Conservation (phyloP, 148 eudicot genomes). For the Chenopodium berlandieri region DNA sequence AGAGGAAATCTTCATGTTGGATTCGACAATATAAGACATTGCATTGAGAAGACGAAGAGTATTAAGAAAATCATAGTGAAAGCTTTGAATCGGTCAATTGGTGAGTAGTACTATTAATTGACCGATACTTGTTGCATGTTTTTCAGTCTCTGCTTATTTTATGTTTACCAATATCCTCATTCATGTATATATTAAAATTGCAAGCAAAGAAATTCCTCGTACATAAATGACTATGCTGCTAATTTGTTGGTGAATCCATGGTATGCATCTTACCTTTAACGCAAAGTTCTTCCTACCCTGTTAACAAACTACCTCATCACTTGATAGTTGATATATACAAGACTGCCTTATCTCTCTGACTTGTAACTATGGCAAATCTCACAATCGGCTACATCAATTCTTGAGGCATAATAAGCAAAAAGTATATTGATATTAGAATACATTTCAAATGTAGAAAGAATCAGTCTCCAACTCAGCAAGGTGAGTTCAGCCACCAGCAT, state of each 20-base stretch:
- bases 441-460: neutral
- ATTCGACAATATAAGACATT: slow-evolving; percentile 65
- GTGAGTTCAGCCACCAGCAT: slow-evolving; percentile 11
- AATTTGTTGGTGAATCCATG: slow-evolving; percentile 82
- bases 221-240: slow-evolving; percentile 84
- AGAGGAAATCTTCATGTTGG: slow-evolving; percentile 56
- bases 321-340: too few relatives aligned
- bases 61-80: slow-evolving; percentile 95
- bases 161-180: neutral
- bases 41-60: slow-evolving; percentile 78
- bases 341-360: slow-evolving; percentile 51
- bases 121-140: neutral
- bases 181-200: slow-evolving; percentile 11
- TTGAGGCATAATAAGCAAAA: slow-evolving; percentile 63
- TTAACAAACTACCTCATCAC: slow-evolving; percentile 71
- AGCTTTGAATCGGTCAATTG: slow-evolving; percentile 97
- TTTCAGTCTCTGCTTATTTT: neutral
- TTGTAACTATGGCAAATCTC: slow-evolving; percentile 70
- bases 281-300: slow-evolving; percentile 59
- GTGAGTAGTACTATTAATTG: slow-evolving; percentile 38
- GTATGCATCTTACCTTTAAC: slow-evolving; percentile 55
- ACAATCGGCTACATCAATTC: slow-evolving; percentile 69
- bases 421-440: slow-evolving; percentile 14
- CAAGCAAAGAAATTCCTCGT: slow-evolving; percentile 92
- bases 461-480: neutral